phyloP scores from a whole-genome alignment of 228 moss, liverwort and hornwort genomes.

The Sphagnum fallax region DNA sequence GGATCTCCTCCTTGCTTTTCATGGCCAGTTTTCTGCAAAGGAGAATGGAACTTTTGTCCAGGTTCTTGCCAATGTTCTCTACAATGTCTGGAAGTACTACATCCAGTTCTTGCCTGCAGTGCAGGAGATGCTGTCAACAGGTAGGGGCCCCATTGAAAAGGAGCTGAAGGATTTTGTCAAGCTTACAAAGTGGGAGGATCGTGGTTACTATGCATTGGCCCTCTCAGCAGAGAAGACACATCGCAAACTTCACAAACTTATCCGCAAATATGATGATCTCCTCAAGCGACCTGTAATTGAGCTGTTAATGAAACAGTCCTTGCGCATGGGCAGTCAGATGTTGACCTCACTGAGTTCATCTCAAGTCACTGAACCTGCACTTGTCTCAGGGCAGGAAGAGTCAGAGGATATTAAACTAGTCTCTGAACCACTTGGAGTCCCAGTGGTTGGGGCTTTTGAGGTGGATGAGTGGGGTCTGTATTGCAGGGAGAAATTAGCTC shows the following conservation, averaged over 20 bases:
- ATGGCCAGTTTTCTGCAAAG: slow-evolving; percentile 57
- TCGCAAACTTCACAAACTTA: slow-evolving; percentile 86
- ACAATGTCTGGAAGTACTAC: slow-evolving; percentile 82
- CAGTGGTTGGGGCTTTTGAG: not conserved
- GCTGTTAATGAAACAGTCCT: slow-evolving; percentile 58
- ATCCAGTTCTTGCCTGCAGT: slow-evolving; percentile 70
- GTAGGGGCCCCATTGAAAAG: slow-evolving; percentile 63
- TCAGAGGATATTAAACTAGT: too few species aligned
- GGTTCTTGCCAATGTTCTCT: slow-evolving; percentile 42
- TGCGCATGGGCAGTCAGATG: slow-evolving; percentile 68
- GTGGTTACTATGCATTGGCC: slow-evolving; percentile 80
- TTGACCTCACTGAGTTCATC: slow-evolving; percentile 35
- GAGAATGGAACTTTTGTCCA: slow-evolving; percentile 21
- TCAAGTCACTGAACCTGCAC: not conserved
- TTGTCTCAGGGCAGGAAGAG: too few species aligned
- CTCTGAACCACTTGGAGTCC: too few species aligned
- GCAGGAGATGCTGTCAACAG: slow-evolving; percentile 42
- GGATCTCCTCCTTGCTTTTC: slow-evolving; percentile 55
- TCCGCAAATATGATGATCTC: slow-evolving; percentile 74
- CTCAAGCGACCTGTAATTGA: slow-evolving; percentile 67
- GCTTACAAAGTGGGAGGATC: slow-evolving; percentile 93
- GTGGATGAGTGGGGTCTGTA: slow-evolving; percentile 34
- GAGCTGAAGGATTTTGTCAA: slow-evolving; percentile 82
- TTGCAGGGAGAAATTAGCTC: slow-evolving; percentile 36
- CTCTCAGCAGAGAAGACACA: slow-evolving; percentile 88